Evolutionary conservation across 2,329 filamentous ascomycete species (phyloP).

Genomic region (Aphanoascus verrucosus): DNA sequence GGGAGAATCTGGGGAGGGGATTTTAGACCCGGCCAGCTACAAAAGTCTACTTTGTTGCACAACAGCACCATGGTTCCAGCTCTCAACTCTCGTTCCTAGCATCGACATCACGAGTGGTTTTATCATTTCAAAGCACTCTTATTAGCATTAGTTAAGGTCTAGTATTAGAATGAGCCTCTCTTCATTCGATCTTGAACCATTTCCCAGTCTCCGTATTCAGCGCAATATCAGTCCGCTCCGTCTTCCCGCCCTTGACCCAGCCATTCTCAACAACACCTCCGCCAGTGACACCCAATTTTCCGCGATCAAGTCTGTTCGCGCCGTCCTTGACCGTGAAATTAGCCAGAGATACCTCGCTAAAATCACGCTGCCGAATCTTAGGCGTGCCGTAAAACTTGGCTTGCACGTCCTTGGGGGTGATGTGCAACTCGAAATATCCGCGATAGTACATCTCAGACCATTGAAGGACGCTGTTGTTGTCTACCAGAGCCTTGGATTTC

Average conservation of each 20-base stretch:
- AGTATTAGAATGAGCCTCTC: too few species aligned
- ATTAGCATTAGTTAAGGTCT: too few species aligned
- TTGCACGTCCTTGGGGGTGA: conserved; percentile 47
- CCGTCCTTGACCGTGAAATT: conserved; percentile 47
- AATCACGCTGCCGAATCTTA: conserved; percentile 8
- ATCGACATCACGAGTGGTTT: too few species aligned
- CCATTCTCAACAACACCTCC: conserved; percentile 39
- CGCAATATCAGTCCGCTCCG: conserved; percentile 26
- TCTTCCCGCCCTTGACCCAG: conserved; percentile 25
- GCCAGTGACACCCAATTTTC: conserved; percentile 26
- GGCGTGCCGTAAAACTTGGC: conserved; percentile 50
- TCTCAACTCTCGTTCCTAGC: too few species aligned
- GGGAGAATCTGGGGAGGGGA: too few species aligned
- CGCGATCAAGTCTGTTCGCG: conserved; percentile 46
- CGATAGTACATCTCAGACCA: conserved; percentile 67
- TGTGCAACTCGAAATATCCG: conserved; percentile 58
- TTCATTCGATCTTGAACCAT: conserved; percentile 12
- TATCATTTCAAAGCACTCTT: too few species aligned
- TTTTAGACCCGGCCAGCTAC: too few species aligned
- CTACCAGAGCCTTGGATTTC: conserved; percentile 36
- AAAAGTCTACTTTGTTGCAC: too few species aligned
- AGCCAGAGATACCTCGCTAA: conserved; percentile 12
- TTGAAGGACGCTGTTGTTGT: conserved; percentile 53
- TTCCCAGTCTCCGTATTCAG: conserved; percentile 27
- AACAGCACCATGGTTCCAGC: too few species aligned